A percentile compares a stretch with the other conserved stretches of the same genome.
phyloP scores from a whole-genome alignment of 2,329 filamentous ascomycete species.

The Sporothrix protearum region DNA sequence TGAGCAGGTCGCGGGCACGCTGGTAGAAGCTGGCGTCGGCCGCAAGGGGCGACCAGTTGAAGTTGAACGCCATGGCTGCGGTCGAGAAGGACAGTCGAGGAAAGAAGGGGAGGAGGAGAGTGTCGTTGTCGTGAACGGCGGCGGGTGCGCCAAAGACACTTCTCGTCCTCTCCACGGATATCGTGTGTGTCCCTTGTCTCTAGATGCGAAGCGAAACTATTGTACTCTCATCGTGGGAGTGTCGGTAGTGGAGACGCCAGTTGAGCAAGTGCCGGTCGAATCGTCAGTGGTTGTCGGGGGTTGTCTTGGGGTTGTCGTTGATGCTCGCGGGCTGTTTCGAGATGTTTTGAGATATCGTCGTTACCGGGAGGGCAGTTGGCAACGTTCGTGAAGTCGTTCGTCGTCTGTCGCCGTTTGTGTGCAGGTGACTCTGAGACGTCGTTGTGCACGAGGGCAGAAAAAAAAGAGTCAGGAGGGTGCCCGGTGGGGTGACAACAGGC shows the following conservation, averaged over 20 bases:
- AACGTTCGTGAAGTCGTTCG: neutral
- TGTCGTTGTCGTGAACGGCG: neutral
- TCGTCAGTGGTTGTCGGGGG: neutral
- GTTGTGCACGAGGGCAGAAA: neutral
- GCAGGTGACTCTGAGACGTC: neutral
- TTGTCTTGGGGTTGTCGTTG: neutral
- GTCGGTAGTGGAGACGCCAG: neutral
- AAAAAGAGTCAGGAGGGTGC: neutral
- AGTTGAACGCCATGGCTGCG: constrained; percentile 96
- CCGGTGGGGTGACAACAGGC: constrained; percentile 8
- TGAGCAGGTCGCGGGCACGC: constrained; percentile 89
- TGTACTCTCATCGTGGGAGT: constrained; percentile 22
- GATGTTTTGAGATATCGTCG: neutral
- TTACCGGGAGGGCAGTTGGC: neutral
- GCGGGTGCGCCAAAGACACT: neutral
- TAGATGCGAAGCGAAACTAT: constrained; percentile 5
- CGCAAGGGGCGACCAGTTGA: constrained; percentile 99
- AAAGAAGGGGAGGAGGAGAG: constrained; percentile 1
- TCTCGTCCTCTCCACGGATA: constrained; percentile 13
- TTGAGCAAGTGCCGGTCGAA: neutral
- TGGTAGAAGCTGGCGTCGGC: constrained; percentile 89
- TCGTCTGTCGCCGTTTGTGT: neutral
- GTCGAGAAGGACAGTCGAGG: neutral
- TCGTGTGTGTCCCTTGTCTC: neutral
- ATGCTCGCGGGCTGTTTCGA: neutral